Base-by-base conservation (phyloP, 1,284 basidiomycete genomes). In the Apiotrichum mycotoxinovorans region DNA sequence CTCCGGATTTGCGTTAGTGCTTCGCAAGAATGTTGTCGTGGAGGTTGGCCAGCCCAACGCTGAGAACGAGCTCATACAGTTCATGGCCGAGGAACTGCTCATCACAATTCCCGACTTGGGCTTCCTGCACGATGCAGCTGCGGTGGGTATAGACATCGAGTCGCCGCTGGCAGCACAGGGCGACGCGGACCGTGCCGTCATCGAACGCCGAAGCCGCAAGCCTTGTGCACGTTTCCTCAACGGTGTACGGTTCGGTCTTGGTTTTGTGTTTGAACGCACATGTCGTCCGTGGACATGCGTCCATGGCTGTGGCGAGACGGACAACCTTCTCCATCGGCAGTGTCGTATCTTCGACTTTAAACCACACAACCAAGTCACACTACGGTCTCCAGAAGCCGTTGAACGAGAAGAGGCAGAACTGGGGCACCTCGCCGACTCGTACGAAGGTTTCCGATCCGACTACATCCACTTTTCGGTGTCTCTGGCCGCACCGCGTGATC, bases 391-490 rank as follows among this genome's bases (percentile, higher is more conserved):
- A 10, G 69, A 78, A 30, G 68, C 79, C 34, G 78, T 85, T 40
- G 64, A 76, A 49, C 60, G 61, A 18, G 63, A 73, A 25, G 65
- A 66, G 50, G 44, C 62, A 7, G 18, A 55, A 8, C 52, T 66
- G 0, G 73, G 80, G 35, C 82, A 85, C 74, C 33, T 56, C 11
- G 40, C 65, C 38, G 94, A 98, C 77, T 94, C 93, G 0, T 97
- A 85, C 74, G 84, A 84, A 57, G 88, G 84, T 2, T 98, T 97
- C 78, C 85, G 95, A 34, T 96, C 93, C 10, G 88, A 98, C 75
- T 96, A 91, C 73, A 86, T 97, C 57, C 95, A 98, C 77, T 83
- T 96, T 54, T 93, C 92, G 0, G 81, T 95, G 46, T 97, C 93
- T 0, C 80, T 97, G 59, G 84, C 84, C 37, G 90, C 90, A 7